Conservation (phyloP, 2,329 filamentous ascomycete species). For the Sclerotinia minor region DNA sequence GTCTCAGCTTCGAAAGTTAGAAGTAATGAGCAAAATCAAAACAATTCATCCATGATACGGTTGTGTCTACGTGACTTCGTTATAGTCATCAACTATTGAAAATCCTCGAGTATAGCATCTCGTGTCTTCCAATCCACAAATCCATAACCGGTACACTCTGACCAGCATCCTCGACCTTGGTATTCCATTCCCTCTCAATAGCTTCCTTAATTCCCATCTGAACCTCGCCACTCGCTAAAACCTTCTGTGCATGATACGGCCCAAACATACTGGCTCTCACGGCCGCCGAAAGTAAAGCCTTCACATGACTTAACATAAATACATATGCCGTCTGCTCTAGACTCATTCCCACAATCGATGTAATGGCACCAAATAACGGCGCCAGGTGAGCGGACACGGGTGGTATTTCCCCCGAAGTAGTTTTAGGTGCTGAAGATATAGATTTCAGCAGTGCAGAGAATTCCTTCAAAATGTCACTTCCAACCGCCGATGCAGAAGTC, state of each 20-base stretch:
- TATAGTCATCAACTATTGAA: constrained; percentile 67
- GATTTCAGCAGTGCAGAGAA: constrained; percentile 36
- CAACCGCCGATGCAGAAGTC: constrained; percentile 32
- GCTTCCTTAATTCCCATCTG: constrained; percentile 58
- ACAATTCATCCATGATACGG: background rate
- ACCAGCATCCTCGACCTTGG: constrained; percentile 63
- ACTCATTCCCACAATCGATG: constrained; percentile 59
- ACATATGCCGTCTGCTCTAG: constrained; percentile 68
- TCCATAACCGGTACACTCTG: constrained; percentile 78
- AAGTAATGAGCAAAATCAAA: background rate
- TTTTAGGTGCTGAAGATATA: constrained; percentile 28
- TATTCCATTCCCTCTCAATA: constrained; percentile 61
- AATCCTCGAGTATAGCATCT: constrained; percentile 80
- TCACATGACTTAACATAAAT: constrained; percentile 74
- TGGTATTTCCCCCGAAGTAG: constrained; percentile 41
- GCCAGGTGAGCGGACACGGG: constrained; percentile 64
- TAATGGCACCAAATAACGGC: constrained; percentile 69
- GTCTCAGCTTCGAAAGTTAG: background rate
- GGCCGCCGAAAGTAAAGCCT: constrained; percentile 73
- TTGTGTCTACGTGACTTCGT: background rate
- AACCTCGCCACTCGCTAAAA: constrained; percentile 63
- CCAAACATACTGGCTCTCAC: constrained; percentile 77
- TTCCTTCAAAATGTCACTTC: constrained; percentile 33
- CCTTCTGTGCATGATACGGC: constrained; percentile 74
- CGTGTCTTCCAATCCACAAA: constrained; percentile 79